These are phyloP conservation scores for Ophiostoma sp. DNA, from an alignment of 2,329 filamentous ascomycete genomes.

Conservation along the genomic window DNA sequence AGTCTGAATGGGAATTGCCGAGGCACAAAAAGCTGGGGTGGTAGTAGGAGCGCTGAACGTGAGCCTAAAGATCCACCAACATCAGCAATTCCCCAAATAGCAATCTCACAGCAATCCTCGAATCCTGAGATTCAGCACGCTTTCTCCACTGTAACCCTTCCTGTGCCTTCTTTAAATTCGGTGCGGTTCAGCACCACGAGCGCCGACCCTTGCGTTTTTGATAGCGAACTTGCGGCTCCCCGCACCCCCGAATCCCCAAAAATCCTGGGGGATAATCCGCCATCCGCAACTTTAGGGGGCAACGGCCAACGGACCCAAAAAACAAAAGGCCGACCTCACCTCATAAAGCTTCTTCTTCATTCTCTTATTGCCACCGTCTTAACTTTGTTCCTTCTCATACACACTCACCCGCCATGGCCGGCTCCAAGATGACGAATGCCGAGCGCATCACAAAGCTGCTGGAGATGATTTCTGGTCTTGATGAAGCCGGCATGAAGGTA, in stretches of 20 bases:
- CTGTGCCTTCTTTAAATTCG: background rate
- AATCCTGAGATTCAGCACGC: background rate
- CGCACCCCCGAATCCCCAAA: background rate
- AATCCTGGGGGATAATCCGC: background rate
- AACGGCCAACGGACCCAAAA: background rate
- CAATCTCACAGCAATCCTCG: background rate
- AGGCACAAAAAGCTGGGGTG: conserved; percentile 23
- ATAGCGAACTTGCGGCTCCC: background rate
- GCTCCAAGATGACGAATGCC: conserved; percentile 15
- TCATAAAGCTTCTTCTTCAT: background rate
- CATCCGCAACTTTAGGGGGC: background rate
- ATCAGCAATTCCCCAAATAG: background rate
- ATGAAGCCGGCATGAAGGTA: background rate
- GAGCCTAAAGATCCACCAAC: background rate
- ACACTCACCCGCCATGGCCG: background rate
- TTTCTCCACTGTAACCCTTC: background rate
- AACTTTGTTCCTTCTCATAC: background rate
- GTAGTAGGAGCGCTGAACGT: background rate
- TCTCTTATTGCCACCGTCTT: no score
- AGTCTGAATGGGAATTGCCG: conserved; percentile 17
- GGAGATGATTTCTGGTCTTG: conserved; percentile 9
- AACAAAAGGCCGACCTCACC: background rate
- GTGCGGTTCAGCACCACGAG: background rate
- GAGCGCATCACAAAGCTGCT: conserved; percentile 25
- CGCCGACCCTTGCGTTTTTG: background rate